Evolutionary conservation across 306 rosid species (phyloP).

Genomic region (Astragalus membranaceus): DNA sequence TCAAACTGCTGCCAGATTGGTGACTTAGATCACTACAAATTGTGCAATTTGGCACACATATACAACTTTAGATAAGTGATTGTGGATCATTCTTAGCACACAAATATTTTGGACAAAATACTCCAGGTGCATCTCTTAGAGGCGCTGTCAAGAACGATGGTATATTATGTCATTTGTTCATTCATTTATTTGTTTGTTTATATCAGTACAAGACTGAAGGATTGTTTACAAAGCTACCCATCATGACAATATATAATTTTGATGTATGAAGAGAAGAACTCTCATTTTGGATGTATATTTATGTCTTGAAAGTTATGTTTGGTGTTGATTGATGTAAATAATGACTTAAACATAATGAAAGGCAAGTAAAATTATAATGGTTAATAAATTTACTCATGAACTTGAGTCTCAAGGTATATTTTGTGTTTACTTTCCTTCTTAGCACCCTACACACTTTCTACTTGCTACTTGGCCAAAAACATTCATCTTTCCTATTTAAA

Average conservation of each 20-base stretch:
- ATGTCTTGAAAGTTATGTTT: not conserved
- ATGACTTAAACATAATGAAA: too few species aligned
- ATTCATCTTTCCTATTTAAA: too few species aligned
- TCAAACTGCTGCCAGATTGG: not conserved
- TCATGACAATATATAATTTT: not conserved
- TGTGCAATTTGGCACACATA: not conserved
- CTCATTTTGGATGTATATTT: constrained; percentile 14
- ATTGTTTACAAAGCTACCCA: not conserved
- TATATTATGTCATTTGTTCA: constrained; percentile 1
- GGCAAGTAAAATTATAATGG: too few species aligned
- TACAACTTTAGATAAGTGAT: not conserved
- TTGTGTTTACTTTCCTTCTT: too few species aligned
- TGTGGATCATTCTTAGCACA: not conserved
- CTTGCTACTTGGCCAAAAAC: too few species aligned
- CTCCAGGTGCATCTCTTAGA: not conserved
- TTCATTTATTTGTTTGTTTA: constrained; percentile 5
- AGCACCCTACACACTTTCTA: too few species aligned
- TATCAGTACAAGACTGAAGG: not conserved
- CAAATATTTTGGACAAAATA: not conserved
- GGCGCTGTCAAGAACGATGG: not conserved
- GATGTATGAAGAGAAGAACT: not conserved
- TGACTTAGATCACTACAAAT: not conserved
- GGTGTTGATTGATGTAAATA: not conserved
- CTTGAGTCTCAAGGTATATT: too few species aligned
- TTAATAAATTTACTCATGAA: too few species aligned